A percentile compares a stretch with the other conserved stretches of the same genome.
These are phyloP conservation scores for Syzygium jambos DNA, from an alignment of 345 rosid species.

Conservation along the genomic window DNA sequence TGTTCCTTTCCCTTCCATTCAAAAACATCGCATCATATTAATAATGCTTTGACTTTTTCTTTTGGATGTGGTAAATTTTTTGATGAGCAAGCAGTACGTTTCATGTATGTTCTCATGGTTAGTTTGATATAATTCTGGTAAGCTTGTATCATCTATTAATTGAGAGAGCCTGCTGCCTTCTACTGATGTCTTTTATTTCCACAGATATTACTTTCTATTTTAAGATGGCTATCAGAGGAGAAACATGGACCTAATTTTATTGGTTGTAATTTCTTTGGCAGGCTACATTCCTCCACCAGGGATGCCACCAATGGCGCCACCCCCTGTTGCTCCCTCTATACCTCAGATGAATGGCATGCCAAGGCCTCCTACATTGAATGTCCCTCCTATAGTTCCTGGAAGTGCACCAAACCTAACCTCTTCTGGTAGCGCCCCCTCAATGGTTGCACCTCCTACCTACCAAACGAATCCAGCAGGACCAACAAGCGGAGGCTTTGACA, in stretches of 20 bases:
- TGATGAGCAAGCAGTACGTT: neutral
- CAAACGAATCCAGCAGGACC: constrained; percentile 44
- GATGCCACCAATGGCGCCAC: constrained; percentile 68
- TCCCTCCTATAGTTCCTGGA: constrained; percentile 50
- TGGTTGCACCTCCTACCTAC: constrained; percentile 35
- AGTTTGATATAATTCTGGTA: neutral
- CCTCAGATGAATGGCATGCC: constrained; percentile 67
- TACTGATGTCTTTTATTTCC: neutral
- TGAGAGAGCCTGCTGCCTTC: neutral
- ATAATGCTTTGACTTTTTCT: neutral
- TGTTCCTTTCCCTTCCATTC: neutral
- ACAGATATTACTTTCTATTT: neutral
- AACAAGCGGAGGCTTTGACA: constrained; percentile 49
- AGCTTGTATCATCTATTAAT: neutral
- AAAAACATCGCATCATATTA: neutral
- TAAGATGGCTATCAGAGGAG: neutral
- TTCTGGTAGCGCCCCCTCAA: constrained; percentile 30
- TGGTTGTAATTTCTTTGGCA: constrained; percentile 6
- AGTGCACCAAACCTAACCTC: constrained; percentile 39
- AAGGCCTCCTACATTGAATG: constrained; percentile 45
- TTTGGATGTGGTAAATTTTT: neutral
- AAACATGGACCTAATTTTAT: neutral
- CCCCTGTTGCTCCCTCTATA: constrained; percentile 80
- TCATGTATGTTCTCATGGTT: neutral
- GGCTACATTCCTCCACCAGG: constrained; percentile 49